phyloP scores from a whole-genome alignment of 2,329 filamentous ascomycete genomes.

The Pezicula neosporulosa region DNA sequence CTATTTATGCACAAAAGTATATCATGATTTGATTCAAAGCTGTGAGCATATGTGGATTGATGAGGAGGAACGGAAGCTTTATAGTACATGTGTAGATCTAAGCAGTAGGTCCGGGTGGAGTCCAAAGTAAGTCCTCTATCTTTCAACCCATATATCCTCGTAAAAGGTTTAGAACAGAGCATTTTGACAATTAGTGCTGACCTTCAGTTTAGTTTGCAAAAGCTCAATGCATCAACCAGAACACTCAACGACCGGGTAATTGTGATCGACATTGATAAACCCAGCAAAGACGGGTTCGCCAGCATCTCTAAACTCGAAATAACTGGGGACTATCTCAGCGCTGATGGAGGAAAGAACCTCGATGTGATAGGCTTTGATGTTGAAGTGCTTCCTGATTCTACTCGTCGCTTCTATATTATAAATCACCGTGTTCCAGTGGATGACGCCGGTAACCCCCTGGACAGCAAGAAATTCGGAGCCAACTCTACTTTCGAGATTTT shows the following conservation, averaged over 20 bases:
- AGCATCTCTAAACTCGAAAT: conserved; percentile 7
- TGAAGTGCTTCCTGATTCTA: conserved; percentile 11
- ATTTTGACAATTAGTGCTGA: conserved; percentile 5
- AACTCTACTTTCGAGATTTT: conserved; percentile 32
- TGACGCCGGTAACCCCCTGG: conserved; percentile 18
- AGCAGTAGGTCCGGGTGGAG: conserved; percentile 9
- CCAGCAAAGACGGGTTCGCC: conserved; percentile 10
- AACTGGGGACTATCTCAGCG: conserved; percentile 4
- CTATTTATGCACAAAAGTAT: conserved; percentile 15
- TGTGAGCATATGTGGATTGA: conserved; percentile 20
- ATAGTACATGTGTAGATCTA: conserved; percentile 12
- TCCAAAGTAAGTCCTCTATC: conserved; percentile 8
- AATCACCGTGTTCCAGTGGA: conserved; percentile 27
- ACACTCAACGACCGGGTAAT: conserved; percentile 11
- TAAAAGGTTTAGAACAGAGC: conserved; percentile 3
- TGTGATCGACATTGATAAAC: conserved; percentile 15
- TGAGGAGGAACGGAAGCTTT: conserved; percentile 12
- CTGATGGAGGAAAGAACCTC: conserved; percentile 12
- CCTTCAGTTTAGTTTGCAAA: not conserved
- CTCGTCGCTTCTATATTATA: conserved; percentile 27
- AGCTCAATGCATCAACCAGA: conserved; percentile 9
- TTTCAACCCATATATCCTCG: not conserved
- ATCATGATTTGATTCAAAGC: conserved; percentile 10
- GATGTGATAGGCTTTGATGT: conserved; percentile 28
- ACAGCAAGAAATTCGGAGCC: conserved; percentile 22